Base-by-base conservation (phyloP, 2,329 filamentous ascomycete species). In the Calcarisporium arbuscula region DNA sequence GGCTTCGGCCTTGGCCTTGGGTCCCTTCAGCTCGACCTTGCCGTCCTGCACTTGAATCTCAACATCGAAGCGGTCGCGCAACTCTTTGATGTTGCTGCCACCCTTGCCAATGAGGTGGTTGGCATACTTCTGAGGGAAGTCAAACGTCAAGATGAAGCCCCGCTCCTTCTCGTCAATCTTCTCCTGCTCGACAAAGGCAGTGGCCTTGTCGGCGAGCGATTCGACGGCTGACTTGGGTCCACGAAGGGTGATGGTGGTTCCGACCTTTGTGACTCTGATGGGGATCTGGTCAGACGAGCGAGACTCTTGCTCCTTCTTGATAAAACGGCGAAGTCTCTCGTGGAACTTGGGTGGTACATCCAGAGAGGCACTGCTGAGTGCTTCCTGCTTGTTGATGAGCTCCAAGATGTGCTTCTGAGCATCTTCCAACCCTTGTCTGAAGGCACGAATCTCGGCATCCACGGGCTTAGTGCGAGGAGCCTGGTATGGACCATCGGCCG, bases 111-210 rank as follows among this genome's bases (percentile, higher is more conserved):
- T 80, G 3, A 83, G 74, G 56, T 94, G 83, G 59, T 95, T 95
- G 44, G 89, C 88, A 54, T 80, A 94, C 62, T 95, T 94, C 56
- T 95, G 85, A 7, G 90, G 90, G 66, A 95, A 98, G 44, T 95
- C 87, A 47, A 96, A 96, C 18, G 75, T 78, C 39, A 85, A 67
- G 3, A 79, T 88, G 62, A 89, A 94, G 28, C 86, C 88, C 40
- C 90, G 85, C 63, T 96, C 90, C 55, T 92, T 85, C 61, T 96
- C 90, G 42, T 96, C 89, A 57, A 86, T 76, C 65, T 89, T 85
- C 61, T 94, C 88, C 55, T 94, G 83, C 53, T 83, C 80, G 16
- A 96, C 70, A 53, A 95, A 96, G 6, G 76, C 76, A 39, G 75
- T 62, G 35, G 94, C 77, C 66, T 89, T 92, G 22, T 72, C 62